phyloP scores from a whole-genome alignment of 345 rosid species.

The Hypericum androsaemum region DNA sequence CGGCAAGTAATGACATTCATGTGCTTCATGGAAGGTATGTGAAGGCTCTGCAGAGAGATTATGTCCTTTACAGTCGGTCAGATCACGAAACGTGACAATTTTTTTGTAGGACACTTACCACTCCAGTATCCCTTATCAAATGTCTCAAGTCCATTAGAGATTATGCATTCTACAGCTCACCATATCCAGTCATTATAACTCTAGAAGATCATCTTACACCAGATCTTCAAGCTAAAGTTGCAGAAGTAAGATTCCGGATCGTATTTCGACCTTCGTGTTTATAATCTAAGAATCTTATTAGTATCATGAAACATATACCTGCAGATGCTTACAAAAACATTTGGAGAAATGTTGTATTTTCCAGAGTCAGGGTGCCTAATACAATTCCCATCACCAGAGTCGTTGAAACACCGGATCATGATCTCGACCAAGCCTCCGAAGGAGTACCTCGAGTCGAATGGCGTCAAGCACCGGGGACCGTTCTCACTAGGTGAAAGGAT shows the following conservation, averaged over 20 bases:
- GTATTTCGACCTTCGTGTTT: neutral
- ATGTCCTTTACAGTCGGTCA: neutral
- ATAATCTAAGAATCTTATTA: neutral
- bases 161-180: constrained; percentile 3
- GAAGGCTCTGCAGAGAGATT: neutral
- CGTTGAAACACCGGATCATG: neutral
- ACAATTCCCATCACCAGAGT: constrained; percentile 4
- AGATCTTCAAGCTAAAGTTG: constrained; percentile 9
- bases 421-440: constrained; percentile 1
- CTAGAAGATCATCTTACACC: constrained; percentile 8
- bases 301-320: neutral
- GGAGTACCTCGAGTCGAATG: neutral
- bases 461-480: neutral
- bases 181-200: constrained; percentile 8
- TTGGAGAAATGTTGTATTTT: constrained; percentile 8
- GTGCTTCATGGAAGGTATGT: constrained; percentile 8
- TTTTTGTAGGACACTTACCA: constrained; percentile 1
- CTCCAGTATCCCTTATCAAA: constrained; percentile 5
- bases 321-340: constrained; percentile 1
- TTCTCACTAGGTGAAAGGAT: neutral
- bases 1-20: neutral
- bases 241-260: constrained; percentile 1
- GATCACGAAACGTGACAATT: neutral
- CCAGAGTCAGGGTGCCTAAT: constrained; percentile 4
- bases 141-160: constrained; percentile 7